These are phyloP conservation scores for Rhipidocladum racemiflorum DNA, from an alignment of 176 grass and related monocot species.

Conservation along the genomic window DNA sequence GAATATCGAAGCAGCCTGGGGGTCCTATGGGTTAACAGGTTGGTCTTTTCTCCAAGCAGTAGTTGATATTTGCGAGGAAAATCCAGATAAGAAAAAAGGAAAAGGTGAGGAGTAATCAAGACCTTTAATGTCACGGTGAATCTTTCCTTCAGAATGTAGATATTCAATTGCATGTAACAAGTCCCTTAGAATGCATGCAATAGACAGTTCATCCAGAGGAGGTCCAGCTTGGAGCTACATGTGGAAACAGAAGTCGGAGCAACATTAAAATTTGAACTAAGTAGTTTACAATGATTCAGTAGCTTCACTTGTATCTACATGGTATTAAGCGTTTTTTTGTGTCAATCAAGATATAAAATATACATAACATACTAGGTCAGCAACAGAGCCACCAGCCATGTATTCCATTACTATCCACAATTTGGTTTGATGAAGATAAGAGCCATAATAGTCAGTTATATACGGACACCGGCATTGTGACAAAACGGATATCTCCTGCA, in stretches of 20 bases:
- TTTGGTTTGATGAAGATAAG: slow-evolving; percentile 98
- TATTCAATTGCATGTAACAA: slow-evolving; percentile 93
- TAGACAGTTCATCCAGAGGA: slow-evolving; percentile 96
- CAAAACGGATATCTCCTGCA: slow-evolving; percentile 96
- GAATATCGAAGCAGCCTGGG: slow-evolving; percentile 10
- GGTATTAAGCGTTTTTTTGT: neutral
- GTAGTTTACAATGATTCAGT: slow-evolving; percentile 19
- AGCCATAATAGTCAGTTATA: slow-evolving; percentile 99
- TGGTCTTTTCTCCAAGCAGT: slow-evolving; percentile 10
- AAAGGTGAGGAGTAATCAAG: slow-evolving; percentile 18
- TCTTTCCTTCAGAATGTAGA: slow-evolving; percentile 98
- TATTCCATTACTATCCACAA: slow-evolving; percentile 99
- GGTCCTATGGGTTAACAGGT: neutral
- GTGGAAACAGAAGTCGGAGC: slow-evolving; percentile 26
- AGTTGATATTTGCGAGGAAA: slow-evolving; percentile 4
- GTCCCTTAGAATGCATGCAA: slow-evolving; percentile 90
- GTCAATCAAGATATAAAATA: slow-evolving; percentile 27
- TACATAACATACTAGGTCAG: slow-evolving; percentile 80
- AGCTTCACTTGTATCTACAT: slow-evolving; percentile 33
- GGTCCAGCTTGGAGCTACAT: slow-evolving; percentile 79
- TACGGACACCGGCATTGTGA: slow-evolving; percentile 96
- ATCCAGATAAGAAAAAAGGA: slow-evolving; percentile 12
- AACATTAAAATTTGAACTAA: slow-evolving; percentile 30
- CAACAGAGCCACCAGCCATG: slow-evolving; percentile 99
- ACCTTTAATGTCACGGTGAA: slow-evolving; percentile 95